These are phyloP conservation scores for Cryphonectria parasitica DNA, from an alignment of 2,329 filamentous ascomycete genomes.

Conservation along the genomic window DNA sequence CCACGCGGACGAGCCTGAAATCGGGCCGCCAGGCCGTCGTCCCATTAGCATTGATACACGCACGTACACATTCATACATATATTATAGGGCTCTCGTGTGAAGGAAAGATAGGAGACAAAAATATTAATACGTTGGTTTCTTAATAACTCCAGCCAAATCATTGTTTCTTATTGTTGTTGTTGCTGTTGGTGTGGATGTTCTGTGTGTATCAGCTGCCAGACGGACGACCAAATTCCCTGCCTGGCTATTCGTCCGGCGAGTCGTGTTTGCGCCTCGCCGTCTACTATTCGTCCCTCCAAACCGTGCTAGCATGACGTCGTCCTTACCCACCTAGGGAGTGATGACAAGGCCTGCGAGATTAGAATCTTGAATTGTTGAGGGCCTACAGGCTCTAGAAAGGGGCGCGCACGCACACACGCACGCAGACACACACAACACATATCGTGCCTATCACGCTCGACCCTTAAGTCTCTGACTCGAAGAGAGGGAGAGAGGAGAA, in stretches of 20 bases:
- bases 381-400: background rate
- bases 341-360: conserved; percentile 7
- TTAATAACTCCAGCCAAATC: background rate
- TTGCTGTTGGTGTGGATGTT: background rate
- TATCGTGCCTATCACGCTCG: background rate
- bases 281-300: background rate
- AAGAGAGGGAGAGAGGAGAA: background rate
- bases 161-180: background rate
- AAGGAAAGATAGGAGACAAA: background rate
- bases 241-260: background rate
- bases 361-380: background rate
- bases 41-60: background rate
- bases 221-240: background rate
- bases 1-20: background rate
- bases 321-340: background rate
- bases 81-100: background rate
- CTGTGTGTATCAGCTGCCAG: background rate
- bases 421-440: background rate
- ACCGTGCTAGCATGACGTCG: conserved; percentile 12
- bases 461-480: background rate
- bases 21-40: background rate
- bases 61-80: background rate
- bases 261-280: background rate
- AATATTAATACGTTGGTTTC: background rate
- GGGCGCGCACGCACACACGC: background rate